Base-by-base conservation (phyloP, 345 rosid species). In the sweet orange (Citrus sinensis) region DNA sequence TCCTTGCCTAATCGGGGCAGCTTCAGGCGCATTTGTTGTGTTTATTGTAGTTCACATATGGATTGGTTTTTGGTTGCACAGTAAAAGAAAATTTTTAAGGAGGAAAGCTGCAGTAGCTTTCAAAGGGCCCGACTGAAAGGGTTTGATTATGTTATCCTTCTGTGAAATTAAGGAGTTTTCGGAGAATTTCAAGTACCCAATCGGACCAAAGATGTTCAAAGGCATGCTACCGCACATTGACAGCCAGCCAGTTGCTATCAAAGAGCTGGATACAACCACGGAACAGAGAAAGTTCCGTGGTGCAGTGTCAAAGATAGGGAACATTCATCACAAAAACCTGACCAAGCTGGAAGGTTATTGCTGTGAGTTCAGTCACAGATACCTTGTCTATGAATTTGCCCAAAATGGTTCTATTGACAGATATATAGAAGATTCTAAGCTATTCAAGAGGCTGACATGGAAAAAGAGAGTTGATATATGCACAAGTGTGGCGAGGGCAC, bases 271-370 rank as follows among this genome's bases (percentile, higher is more conserved):
- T 61, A 71, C 83, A 24, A 68, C 80, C 4, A 81, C 80, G 16
- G 92, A 82, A 55, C 93, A 90, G 64, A 90, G 94, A 75, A 92
- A 87, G 81, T 94, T 92, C 27, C 82, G 97, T 73, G 83, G 88
- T 84, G 85, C 87, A 24, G 90, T 91, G 63, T 83, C 90, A 32
- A 92, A 84, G 87, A 80, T 91, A 55, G 92, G 95, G 78, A 87
- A 86, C 86, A 94, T 92, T 82, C 91, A 92, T 83, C 98, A 94
- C 87, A 90, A 85, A 83, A 85, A 92, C 78, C 84, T 94, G 58
- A 82, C 87, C 8, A 92, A 87, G 87, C 86, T 94, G 82, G 87
- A 87, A 77, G 98, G 95, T 64, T 90, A 90, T 74, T 92, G 98
- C 74, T 91, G 89, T 2, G 98, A 92, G 71, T 71, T 76, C 5